A percentile compares a stretch with the other conserved stretches of the same genome.
These are phyloP conservation scores for Dactylellina sp. DNA, from an alignment of 2,329 filamentous ascomycete species.

Conservation along the genomic window DNA sequence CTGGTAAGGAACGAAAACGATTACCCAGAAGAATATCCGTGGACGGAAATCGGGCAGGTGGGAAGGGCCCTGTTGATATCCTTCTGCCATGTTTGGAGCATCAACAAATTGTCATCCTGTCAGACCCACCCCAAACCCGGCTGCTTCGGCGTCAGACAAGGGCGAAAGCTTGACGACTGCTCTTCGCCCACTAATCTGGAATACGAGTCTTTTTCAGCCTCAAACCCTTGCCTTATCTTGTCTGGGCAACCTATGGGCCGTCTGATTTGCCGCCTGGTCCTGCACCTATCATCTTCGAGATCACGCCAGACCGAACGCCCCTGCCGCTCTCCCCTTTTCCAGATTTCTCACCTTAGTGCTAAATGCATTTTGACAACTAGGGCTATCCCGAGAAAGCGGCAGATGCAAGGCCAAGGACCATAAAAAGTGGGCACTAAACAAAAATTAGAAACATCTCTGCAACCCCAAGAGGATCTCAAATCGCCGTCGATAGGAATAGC, in stretches of 20 bases:
- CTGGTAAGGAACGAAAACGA: conserved; percentile 19
- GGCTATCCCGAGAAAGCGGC: conserved; percentile 6
- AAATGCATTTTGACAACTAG: conserved; percentile 7
- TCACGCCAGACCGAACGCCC: conserved; percentile 35
- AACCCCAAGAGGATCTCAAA: conserved; percentile 7
- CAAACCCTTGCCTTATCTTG: conserved; percentile 26
- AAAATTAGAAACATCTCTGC: conserved; percentile 36
- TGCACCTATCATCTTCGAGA: conserved; percentile 20
- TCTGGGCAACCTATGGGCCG: conserved; percentile 7
- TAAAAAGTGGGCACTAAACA: conserved; percentile 6
- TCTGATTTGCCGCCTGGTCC: conserved; percentile 41
- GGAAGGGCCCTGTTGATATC: conserved; percentile 39
- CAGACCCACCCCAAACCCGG: conserved; percentile 13
- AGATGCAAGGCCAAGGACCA: neutral
- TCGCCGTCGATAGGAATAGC: conserved; percentile 41
- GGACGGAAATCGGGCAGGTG: neutral
- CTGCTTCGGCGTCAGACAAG: conserved; percentile 13
- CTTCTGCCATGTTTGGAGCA: conserved; percentile 10
- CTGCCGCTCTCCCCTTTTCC: conserved; percentile 36
- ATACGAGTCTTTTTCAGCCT: conserved; percentile 48
- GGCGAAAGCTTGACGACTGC: conserved; percentile 27
- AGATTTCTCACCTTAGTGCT: conserved; percentile 22
- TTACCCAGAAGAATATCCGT: conserved; percentile 13
- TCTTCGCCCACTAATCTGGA: conserved; percentile 8
- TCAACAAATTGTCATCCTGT: conserved; percentile 12